Evolutionary conservation across 176 grass and related monocot genomes (phyloP).

Genomic region (Microstegium vimineum): DNA sequence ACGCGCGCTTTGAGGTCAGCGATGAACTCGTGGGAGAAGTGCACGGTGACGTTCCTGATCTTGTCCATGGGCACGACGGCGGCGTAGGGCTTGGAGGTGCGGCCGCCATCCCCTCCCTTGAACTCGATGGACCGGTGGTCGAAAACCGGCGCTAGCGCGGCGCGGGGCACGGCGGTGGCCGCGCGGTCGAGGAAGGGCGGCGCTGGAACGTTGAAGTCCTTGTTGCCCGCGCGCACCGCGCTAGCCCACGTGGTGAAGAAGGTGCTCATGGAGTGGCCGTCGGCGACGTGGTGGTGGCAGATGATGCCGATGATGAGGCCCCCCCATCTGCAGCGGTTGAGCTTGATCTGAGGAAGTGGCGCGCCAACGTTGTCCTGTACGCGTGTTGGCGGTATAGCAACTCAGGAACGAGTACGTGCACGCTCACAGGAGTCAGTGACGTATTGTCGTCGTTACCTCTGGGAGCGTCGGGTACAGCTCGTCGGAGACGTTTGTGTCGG

Average conservation of each 20-base stretch:
- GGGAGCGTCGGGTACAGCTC: neutral
- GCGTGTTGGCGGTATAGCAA: too few relatives aligned
- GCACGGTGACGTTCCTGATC: neutral
- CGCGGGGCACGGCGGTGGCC: neutral
- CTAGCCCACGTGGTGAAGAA: slow-evolving; percentile 28
- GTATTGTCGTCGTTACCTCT: neutral
- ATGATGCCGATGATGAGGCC: slow-evolving; percentile 27
- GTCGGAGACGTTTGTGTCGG: neutral
- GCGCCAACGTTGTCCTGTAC: neutral
- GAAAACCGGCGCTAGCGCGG: neutral
- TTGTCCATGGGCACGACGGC: neutral
- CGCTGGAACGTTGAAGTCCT: neutral
- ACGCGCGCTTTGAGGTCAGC: too few relatives aligned
- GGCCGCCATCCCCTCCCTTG: neutral
- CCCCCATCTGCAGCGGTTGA: slow-evolving; percentile 44
- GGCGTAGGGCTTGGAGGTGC: neutral
- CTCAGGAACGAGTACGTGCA: too few relatives aligned
- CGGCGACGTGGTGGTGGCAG: slow-evolving; percentile 26
- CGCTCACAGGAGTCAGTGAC: too few relatives aligned
- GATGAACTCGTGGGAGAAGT: slow-evolving; percentile 27
- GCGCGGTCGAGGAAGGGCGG: neutral
- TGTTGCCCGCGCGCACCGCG: neutral
- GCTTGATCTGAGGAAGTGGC: slow-evolving; percentile 18
- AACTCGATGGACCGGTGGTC: slow-evolving; percentile 36
- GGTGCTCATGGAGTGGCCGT: slow-evolving; percentile 42